Evolutionary conservation across 257 asterid species (phyloP).

Genomic region (Cruciata laevipes): DNA sequence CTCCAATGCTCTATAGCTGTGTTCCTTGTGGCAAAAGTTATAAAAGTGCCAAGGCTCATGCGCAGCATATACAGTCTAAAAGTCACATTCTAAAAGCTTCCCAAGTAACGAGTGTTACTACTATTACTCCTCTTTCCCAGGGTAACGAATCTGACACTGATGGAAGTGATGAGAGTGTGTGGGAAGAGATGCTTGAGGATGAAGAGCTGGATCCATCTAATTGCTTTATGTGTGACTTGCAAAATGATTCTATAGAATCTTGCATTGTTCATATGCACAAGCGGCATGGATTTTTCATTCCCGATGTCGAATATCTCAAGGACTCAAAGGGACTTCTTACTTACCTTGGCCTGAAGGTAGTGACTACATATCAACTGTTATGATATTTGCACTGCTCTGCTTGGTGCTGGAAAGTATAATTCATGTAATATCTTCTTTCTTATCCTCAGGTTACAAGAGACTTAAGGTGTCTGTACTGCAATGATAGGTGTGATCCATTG

Average conservation of each 20-base stretch:
- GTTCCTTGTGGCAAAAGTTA: slow-evolving; percentile 74
- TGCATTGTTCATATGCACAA: slow-evolving; percentile 98
- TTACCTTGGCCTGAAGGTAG: slow-evolving; percentile 76
- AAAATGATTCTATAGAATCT: slow-evolving; percentile 52
- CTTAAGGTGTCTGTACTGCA: slow-evolving; percentile 72
- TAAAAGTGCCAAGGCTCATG: slow-evolving; percentile 78
- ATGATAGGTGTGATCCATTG: slow-evolving; percentile 67
- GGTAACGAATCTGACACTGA: slow-evolving; percentile 39
- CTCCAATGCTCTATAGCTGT: slow-evolving; percentile 74
- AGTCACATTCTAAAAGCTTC: slow-evolving; percentile 59
- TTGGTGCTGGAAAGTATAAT: neutral
- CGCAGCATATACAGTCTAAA: slow-evolving; percentile 81
- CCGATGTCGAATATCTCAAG: slow-evolving; percentile 84
- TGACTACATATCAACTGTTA: neutral
- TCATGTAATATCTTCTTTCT: neutral
- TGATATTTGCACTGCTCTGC: neutral
- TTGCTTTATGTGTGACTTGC: slow-evolving; percentile 89
- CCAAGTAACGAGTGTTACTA: slow-evolving; percentile 35
- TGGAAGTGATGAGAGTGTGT: slow-evolving; percentile 75
- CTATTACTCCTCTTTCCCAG: slow-evolving; percentile 51
- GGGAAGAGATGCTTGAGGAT: slow-evolving; percentile 55
- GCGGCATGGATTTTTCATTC: slow-evolving; percentile 85
- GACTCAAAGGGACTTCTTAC: slow-evolving; percentile 91
- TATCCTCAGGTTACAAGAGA: slow-evolving; percentile 65
- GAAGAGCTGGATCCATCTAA: slow-evolving; percentile 47